Percentiles rank a stretch among this genome's conserved stretches.
These are phyloP conservation scores for Brassica cretica DNA, from an alignment of 345 rosid species.

Conservation along the genomic window DNA sequence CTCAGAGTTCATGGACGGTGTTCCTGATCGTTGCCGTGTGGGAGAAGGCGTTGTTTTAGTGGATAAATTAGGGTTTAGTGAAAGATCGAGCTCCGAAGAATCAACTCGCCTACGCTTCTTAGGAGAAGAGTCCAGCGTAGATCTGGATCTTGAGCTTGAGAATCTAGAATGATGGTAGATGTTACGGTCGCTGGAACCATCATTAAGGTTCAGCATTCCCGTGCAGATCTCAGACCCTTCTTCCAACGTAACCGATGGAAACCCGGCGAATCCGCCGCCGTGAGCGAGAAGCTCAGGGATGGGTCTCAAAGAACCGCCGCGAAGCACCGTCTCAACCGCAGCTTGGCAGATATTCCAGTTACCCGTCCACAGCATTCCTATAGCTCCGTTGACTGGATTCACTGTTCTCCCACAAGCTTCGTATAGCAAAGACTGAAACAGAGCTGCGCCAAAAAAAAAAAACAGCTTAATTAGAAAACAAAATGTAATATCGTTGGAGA, in stretches of 20 bases:
- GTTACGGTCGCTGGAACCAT: slow-evolving; percentile 32
- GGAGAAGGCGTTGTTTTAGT: slow-evolving; percentile 4
- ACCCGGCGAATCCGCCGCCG: slow-evolving; percentile 40
- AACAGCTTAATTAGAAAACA: not conserved
- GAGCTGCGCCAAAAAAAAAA: slow-evolving; percentile 43
- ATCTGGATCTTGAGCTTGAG: slow-evolving; percentile 69
- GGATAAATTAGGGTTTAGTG: slow-evolving; percentile 48
- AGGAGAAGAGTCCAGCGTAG: slow-evolving; percentile 45
- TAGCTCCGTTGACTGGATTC: slow-evolving; percentile 95
- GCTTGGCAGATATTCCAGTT: slow-evolving; percentile 91
- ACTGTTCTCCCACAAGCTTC: slow-evolving; percentile 97
- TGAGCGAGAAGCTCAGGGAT: slow-evolving; percentile 58
- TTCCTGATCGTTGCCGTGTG: slow-evolving; percentile 45
- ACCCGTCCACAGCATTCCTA: slow-evolving; percentile 87
- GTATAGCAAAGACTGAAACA: slow-evolving; percentile 81
- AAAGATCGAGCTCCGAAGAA: slow-evolving; percentile 67
- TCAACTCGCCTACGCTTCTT: slow-evolving; percentile 50
- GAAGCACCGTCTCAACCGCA: slow-evolving; percentile 84
- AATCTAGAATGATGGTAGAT: slow-evolving; percentile 53
- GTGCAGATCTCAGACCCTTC: slow-evolving; percentile 70
- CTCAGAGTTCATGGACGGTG: slow-evolving; percentile 90
- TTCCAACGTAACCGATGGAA: slow-evolving; percentile 51
- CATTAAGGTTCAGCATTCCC: slow-evolving; percentile 49
- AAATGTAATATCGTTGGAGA: not conserved
- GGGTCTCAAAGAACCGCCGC: slow-evolving; percentile 68